Percentiles rank a stretch among this genome's conserved stretches.
Evolutionary conservation across 1,139 yeast genomes (phyloP).

Genomic region (Zhuliangozyma parablackwelliae): DNA sequence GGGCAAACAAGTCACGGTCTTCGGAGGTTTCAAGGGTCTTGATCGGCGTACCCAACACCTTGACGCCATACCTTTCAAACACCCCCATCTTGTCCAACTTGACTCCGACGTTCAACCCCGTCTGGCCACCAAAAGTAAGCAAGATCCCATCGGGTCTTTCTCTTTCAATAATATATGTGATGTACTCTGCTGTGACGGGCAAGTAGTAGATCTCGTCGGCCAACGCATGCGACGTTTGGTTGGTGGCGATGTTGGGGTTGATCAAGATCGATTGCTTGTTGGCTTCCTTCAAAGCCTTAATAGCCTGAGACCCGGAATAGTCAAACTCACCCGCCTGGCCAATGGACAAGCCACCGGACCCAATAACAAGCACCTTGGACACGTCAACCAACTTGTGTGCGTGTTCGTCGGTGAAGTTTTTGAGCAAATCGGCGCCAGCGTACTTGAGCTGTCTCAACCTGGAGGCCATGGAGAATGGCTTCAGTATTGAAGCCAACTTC

Average conservation of each 20-base stretch:
- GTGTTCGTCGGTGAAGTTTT: slow-evolving; percentile 29
- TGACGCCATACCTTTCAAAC: slow-evolving; percentile 85
- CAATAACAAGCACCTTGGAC: slow-evolving; percentile 91
- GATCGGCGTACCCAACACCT: slow-evolving; percentile 94
- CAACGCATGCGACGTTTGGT: slow-evolving; percentile 95
- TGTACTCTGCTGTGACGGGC: slow-evolving; percentile 95
- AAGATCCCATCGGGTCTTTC: slow-evolving; percentile 97
- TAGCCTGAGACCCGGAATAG: slow-evolving; percentile 94
- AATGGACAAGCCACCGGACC: slow-evolving; percentile 97
- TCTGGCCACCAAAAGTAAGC: slow-evolving; percentile 98
- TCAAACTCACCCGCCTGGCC: slow-evolving; percentile 99
- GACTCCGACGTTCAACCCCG: slow-evolving; percentile 94
- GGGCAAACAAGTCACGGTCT: slow-evolving; percentile 93
- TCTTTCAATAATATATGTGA: slow-evolving; percentile 87
- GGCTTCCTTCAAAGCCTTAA: slow-evolving; percentile 93
- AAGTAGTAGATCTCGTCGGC: slow-evolving; percentile 97
- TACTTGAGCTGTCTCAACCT: neutral
- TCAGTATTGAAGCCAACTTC: neutral
- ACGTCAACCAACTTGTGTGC: slow-evolving; percentile 70
- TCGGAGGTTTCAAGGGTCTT: slow-evolving; percentile 96
- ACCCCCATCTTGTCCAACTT: slow-evolving; percentile 75
- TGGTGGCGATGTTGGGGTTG: slow-evolving; percentile 97
- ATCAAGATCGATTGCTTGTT: slow-evolving; percentile 93
- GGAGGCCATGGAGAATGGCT: neutral
- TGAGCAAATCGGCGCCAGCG: slow-evolving; percentile 36